Evolutionary conservation across 2,329 filamentous ascomycete species (phyloP).

Genomic region (Cladorrhinum sp.): DNA sequence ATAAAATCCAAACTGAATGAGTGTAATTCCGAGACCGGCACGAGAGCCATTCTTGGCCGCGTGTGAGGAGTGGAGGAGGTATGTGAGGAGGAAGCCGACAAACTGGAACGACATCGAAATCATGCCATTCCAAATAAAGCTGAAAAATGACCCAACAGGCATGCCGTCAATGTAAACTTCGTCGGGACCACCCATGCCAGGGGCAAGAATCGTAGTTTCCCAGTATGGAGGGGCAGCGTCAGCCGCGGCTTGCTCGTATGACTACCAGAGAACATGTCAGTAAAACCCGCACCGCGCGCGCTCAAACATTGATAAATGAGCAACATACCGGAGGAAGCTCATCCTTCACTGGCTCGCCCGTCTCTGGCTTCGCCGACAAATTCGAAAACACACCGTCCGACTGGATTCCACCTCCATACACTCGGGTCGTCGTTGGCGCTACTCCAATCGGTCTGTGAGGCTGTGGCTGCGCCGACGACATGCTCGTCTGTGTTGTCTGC

Average conservation of each 20-base stretch:
- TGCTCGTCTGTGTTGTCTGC: slow-evolving; percentile 11
- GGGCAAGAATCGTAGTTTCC: slow-evolving; percentile 97
- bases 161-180: slow-evolving; percentile 97
- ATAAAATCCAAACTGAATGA: slow-evolving; percentile 95
- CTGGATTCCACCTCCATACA: slow-evolving; percentile 71
- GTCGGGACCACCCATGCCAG: slow-evolving; percentile 82
- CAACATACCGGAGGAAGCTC: slow-evolving; percentile 79
- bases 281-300: slow-evolving; percentile 11
- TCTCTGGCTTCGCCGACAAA: slow-evolving; percentile 83
- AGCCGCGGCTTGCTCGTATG: slow-evolving; percentile 96
- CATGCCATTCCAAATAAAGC: slow-evolving; percentile 89
- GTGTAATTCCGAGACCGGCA: slow-evolving; percentile 87
- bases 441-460: slow-evolving; percentile 32
- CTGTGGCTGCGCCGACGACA: slow-evolving; percentile 24
- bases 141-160: slow-evolving; percentile 83
- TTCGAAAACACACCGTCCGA: slow-evolving; percentile 97
- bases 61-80: slow-evolving; percentile 95
- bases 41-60: slow-evolving; percentile 96
- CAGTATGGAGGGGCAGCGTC: slow-evolving; percentile 96
- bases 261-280: slow-evolving; percentile 56
- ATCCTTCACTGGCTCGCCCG: slow-evolving; percentile 73
- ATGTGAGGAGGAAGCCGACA: slow-evolving; percentile 95
- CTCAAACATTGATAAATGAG: background rate
- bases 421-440: slow-evolving; percentile 44
- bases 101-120: slow-evolving; percentile 97